Conservation (phyloP, 1,284 basidiomycete species). For the Trichosporon sp. region DNA sequence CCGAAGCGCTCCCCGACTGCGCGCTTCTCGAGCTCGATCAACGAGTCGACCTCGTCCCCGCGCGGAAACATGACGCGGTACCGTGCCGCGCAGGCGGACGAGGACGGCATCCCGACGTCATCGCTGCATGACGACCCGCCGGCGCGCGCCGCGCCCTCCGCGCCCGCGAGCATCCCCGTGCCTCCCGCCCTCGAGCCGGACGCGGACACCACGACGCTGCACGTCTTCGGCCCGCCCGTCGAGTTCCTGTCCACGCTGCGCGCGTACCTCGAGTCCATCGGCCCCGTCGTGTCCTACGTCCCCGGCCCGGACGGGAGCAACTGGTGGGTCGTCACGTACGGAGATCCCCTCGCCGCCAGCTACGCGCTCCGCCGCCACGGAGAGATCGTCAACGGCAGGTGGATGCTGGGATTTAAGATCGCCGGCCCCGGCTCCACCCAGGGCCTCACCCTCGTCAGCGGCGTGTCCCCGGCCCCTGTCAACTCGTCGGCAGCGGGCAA, state of each 20-base stretch:
- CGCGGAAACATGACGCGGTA: slow-evolving; percentile 10
- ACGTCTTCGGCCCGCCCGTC: slow-evolving; percentile 43
- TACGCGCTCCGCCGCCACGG: slow-evolving; percentile 42
- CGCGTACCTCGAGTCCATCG: slow-evolving; percentile 34
- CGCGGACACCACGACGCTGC: slow-evolving; percentile 33
- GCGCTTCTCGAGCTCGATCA: slow-evolving; percentile 25
- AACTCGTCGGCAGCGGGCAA: slow-evolving; percentile 22
- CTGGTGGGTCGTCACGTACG: slow-evolving; percentile 40
- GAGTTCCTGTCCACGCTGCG: slow-evolving; percentile 30
- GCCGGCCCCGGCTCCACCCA: slow-evolving; percentile 25
- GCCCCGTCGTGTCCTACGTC: slow-evolving; percentile 30
- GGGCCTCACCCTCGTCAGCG: slow-evolving; percentile 26
- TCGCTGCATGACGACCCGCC: slow-evolving; percentile 25
- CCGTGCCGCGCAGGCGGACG: slow-evolving; percentile 14
- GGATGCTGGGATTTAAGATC: slow-evolving; percentile 44
- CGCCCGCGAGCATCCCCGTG: slow-evolving; percentile 21
- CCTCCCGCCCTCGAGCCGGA: slow-evolving; percentile 32
- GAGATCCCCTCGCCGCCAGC: slow-evolving; percentile 28
- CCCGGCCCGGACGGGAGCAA: slow-evolving; percentile 41
- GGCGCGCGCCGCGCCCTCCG: slow-evolving; percentile 1
- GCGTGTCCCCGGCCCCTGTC: neutral
- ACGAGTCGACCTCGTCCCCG: slow-evolving; percentile 25
- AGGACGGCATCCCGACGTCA: slow-evolving; percentile 25
- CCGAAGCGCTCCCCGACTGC: slow-evolving; percentile 27
- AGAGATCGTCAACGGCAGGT: slow-evolving; percentile 39